Evolutionary conservation across 2,329 filamentous ascomycete species (phyloP).

Genomic region (Herpotrichia juniperi): DNA sequence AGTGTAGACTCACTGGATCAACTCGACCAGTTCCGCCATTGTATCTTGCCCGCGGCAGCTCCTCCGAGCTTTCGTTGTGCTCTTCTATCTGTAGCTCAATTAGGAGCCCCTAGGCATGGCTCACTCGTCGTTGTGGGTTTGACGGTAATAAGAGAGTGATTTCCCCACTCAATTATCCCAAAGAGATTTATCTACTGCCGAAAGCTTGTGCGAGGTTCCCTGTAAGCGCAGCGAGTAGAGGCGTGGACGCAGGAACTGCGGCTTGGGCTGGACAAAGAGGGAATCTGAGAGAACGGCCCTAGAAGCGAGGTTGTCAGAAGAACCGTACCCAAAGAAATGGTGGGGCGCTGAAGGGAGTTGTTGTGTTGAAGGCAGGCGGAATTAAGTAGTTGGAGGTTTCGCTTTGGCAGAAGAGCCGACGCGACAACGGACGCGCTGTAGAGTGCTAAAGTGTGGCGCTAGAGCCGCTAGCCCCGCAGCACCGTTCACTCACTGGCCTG

Average conservation of each 20-base stretch:
- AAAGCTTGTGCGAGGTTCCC: background rate
- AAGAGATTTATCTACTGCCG: background rate
- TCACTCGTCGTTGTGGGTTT: background rate
- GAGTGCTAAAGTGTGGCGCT: background rate
- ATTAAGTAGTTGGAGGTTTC: background rate
- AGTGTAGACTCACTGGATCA: constrained; percentile 37
- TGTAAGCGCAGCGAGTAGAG: background rate
- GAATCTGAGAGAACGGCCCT: background rate
- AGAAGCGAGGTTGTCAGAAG: too few relatives aligned
- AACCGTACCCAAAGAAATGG: too few relatives aligned
- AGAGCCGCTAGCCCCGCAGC: background rate
- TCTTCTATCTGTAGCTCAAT: constrained; percentile 7
- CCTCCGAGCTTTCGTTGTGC: constrained; percentile 1
- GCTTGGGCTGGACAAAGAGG: background rate
- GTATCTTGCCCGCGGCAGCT: constrained; percentile 13
- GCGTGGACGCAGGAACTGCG: too few relatives aligned
- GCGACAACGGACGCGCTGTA: background rate
- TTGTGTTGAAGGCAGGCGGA: background rate
- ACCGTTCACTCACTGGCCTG: background rate
- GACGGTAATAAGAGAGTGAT: background rate
- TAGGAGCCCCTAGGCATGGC: constrained; percentile 17
- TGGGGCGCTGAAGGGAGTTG: too few relatives aligned
- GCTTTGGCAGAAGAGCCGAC: background rate
- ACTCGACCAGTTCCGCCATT: constrained; percentile 43
- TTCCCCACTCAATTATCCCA: background rate